These are phyloP conservation scores for Flaveria trinervia DNA, from an alignment of 129 eudicot genomes.

Conservation along the genomic window DNA sequence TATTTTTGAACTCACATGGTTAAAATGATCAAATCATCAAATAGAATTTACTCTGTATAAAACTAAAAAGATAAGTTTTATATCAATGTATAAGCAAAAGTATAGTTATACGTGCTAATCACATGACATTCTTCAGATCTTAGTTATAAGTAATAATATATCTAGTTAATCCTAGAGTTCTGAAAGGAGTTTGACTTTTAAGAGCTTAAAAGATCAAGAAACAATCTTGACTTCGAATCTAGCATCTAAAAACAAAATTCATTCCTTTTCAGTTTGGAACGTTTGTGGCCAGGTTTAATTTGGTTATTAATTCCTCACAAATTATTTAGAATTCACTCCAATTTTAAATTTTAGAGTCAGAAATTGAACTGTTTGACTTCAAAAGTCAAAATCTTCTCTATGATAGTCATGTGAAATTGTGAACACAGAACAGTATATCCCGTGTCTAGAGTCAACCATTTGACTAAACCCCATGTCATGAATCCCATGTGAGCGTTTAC, in stretches of 20 bases:
- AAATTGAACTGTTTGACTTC: not conserved
- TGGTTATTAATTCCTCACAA: not conserved
- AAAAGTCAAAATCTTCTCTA: not conserved
- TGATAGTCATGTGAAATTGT: not conserved
- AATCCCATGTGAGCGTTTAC: not conserved
- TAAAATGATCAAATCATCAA: too few relatives aligned
- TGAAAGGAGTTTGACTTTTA: too few relatives aligned
- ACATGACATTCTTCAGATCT: not conserved
- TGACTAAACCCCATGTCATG: slow-evolving; percentile 1
- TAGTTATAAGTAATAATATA: not conserved
- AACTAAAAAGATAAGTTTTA: not conserved
- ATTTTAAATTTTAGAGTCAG: not conserved
- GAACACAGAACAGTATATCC: not conserved
- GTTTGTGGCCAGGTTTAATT: not conserved
- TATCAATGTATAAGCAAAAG: not conserved
- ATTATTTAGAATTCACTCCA: not conserved
- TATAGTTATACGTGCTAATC: not conserved
- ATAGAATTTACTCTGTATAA: too few relatives aligned
- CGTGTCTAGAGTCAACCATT: not conserved
- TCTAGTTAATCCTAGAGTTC: not conserved
- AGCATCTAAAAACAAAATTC: not conserved
- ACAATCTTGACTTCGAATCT: not conserved
- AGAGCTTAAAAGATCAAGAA: not conserved
- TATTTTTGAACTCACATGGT: too few relatives aligned
- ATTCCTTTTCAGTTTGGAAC: not conserved